These are phyloP conservation scores for Pseudogymnoascus sp. DNA, from an alignment of 2,329 filamentous ascomycete species.

Conservation along the genomic window DNA sequence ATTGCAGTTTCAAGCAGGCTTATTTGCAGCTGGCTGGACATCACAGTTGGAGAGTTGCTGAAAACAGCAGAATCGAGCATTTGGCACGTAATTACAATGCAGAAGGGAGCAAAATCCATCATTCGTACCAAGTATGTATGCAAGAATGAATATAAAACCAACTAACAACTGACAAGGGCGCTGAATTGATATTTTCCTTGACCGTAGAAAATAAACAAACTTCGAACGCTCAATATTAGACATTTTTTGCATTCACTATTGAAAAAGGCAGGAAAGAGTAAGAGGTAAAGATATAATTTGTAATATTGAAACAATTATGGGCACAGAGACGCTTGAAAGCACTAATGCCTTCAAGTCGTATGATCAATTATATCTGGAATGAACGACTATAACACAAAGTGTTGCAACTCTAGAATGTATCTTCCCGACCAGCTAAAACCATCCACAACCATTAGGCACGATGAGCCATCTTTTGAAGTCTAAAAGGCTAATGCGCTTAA, in stretches of 20 bases:
- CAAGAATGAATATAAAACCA: background rate
- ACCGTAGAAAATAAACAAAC: background rate
- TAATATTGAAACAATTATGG: background rate
- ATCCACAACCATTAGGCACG: background rate
- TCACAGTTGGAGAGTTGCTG: constrained; percentile 10
- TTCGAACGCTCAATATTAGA: background rate
- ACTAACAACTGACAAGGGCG: background rate
- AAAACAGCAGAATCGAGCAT: constrained; percentile 12
- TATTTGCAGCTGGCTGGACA: background rate
- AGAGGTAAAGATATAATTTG: background rate
- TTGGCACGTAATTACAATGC: background rate
- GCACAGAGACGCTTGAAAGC: background rate
- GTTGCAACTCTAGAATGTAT: background rate
- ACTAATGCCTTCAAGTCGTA: background rate
- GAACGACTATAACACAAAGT: background rate
- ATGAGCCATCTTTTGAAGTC: background rate
- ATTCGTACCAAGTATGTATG: background rate
- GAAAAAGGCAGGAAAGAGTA: background rate
- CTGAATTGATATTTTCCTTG: background rate
- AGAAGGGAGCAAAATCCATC: background rate
- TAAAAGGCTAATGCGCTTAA: background rate
- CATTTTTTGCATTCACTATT: background rate
- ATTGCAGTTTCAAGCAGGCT: constrained; percentile 7
- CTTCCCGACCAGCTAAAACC: background rate
- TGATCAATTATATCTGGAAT: constrained; percentile 1